phyloP scores from a whole-genome alignment of 2,329 filamentous ascomycete genomes.

The Byssochlamys sp. region DNA sequence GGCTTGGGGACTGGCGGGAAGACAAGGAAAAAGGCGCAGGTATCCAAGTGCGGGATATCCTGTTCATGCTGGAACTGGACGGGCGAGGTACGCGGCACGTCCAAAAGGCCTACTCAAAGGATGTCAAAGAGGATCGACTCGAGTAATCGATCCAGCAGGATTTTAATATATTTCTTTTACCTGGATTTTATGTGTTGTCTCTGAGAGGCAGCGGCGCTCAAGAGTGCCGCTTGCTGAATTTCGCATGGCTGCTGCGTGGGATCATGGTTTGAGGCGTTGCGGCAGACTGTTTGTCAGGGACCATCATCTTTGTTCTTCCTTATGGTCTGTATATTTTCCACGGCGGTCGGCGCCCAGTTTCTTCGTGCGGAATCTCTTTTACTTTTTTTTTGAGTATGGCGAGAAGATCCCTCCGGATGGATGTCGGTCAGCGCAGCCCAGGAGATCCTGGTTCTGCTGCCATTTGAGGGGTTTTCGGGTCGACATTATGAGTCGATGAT shows the following conservation, averaged over 20 bases:
- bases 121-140: conserved; percentile 31
- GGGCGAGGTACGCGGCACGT: conserved; percentile 43
- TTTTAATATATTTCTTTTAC: conserved; percentile 4
- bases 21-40: conserved; percentile 64
- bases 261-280: conserved; percentile 18
- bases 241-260: conserved; percentile 15
- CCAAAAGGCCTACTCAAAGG: conserved; percentile 35
- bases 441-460: background rate
- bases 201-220: conserved; percentile 1
- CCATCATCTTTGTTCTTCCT: background rate
- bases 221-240: conserved; percentile 3
- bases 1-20: conserved; percentile 67
- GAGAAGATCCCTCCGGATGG: background rate
- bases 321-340: background rate
- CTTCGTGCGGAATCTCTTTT: background rate
- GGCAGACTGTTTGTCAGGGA: conserved; percentile 6
- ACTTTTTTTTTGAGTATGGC: background rate
- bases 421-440: background rate
- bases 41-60: conserved; percentile 76
- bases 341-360: background rate
- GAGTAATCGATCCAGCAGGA: conserved; percentile 11
- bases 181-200: conserved; percentile 3
- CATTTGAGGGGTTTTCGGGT: background rate
- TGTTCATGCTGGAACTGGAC: conserved; percentile 69
- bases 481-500: background rate